Evolutionary conservation across 345 rosid genomes (phyloP).

Genomic region (Excoecaria cochinchinensis): DNA sequence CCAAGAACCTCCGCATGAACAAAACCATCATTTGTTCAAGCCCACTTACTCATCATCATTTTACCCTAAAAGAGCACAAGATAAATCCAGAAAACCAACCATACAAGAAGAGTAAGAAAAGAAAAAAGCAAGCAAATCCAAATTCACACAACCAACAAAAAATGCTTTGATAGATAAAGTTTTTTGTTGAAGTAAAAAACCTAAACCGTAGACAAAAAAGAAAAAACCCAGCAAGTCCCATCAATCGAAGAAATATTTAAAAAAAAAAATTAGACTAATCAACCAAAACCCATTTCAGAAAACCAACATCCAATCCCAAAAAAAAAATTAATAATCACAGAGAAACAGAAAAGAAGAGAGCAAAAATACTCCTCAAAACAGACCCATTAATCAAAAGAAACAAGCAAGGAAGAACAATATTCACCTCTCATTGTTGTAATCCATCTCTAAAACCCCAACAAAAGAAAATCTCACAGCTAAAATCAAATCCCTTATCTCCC

Average conservation of each 20-base stretch:
- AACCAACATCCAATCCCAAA: constrained; percentile 1
- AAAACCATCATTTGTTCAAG: no score
- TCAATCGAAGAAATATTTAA: not conserved
- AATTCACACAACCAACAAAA: not conserved
- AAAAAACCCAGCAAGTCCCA: not conserved
- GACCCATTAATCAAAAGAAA: constrained; percentile 12
- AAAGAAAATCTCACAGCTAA: not conserved
- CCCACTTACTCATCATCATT: no score
- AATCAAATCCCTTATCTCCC: not conserved
- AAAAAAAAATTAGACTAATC: not conserved
- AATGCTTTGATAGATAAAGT: not conserved
- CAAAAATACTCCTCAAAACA: not conserved
- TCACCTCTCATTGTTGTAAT: constrained; percentile 41
- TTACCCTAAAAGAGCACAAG: no score
- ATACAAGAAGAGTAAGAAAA: not conserved
- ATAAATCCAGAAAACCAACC: no score
- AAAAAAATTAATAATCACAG: not conserved
- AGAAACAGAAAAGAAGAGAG: no score
- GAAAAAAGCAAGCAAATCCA: not conserved
- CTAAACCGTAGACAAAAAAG: not conserved
- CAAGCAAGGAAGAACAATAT: not conserved
- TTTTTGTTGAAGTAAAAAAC: not conserved
- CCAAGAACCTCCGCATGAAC: constrained; percentile 69
- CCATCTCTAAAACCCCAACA: constrained; percentile 31
- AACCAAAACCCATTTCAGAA: constrained; percentile 8